Evolutionary conservation across 2,329 filamentous ascomycete genomes (phyloP).

Genomic region (Xylariaceae sp.): DNA sequence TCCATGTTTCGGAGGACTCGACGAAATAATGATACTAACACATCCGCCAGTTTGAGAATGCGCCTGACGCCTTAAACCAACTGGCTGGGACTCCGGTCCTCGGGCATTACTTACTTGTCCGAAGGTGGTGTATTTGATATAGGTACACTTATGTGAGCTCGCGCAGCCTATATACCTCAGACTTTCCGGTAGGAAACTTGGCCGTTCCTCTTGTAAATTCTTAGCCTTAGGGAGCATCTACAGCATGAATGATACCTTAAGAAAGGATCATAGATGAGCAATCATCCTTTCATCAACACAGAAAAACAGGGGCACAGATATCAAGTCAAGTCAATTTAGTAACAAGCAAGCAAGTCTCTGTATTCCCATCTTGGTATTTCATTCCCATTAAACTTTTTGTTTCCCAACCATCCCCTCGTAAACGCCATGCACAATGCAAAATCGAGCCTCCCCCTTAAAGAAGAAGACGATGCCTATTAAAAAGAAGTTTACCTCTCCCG

Average conservation of each 20-base stretch:
- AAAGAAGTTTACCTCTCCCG: constrained; percentile 44
- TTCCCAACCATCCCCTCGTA: background rate
- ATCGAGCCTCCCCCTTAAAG: background rate
- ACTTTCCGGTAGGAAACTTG: background rate
- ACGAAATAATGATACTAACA: too few relatives aligned
- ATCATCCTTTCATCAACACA: background rate
- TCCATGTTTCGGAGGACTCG: too few relatives aligned
- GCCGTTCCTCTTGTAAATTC: too few relatives aligned
- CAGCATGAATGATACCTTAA: background rate
- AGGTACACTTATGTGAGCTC: too few relatives aligned
- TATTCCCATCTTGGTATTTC: background rate
- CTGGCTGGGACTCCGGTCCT: too few relatives aligned
- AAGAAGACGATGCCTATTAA: background rate
- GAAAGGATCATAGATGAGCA: background rate
- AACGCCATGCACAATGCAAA: background rate
- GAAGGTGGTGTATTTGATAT: background rate
- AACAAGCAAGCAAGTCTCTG: background rate
- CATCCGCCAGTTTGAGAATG: too few relatives aligned
- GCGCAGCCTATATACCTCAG: too few relatives aligned
- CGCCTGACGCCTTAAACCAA: too few relatives aligned
- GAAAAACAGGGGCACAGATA: background rate
- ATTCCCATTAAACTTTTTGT: background rate
- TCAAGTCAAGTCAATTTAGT: background rate
- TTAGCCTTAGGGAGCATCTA: too few relatives aligned
- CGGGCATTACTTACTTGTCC: too few relatives aligned